Base-by-base conservation (phyloP, 345 rosid species). In the Syzygium jambos region DNA sequence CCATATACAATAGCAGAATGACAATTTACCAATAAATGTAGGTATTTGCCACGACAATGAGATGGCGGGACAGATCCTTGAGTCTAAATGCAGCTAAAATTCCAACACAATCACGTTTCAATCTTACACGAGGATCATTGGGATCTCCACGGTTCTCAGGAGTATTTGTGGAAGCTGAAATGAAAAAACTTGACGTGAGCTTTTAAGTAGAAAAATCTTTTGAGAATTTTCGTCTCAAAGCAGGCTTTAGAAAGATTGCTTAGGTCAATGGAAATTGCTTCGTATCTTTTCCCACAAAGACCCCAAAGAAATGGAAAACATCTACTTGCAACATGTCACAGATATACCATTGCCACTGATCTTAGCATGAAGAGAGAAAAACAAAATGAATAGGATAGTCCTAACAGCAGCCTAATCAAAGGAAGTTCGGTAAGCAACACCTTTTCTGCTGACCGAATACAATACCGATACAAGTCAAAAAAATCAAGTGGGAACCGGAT, bases 81-180 rank as follows among this genome's bases (percentile, higher is more conserved):
- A 98, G 93, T 91, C 89, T 93, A 87, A 96, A 95, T 87, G 98
- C 99, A 91, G 97, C 95, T 96, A 95, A 93, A 85, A 95, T 93
- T 88, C 98, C 99, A 84, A 98, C 97, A 90, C 98, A 96, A 87
- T 98, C 96, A 1, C 98, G 98, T 88, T 93, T 95, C 78, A 95
- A 91, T 93, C 99, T 94, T 87, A 96, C 93, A 59, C 85, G 86
- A 85, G 96, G 98, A 88, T 98, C 99, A 89, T 93, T 91, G 84
- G 95, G 95, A 94, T 98, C 99, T 88, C 95, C 96, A 80, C 78
- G 90, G 85, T 92, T 93, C 90, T 92, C 88, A 25, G 86, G 85
- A 90, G 89, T 61, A 88, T 89, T 88, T 89, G 89, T 89, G 34
- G 56, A 86, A 52, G 86, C 82, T 29, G 91, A 85, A 92, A 88